Evolutionary conservation across 306 rosid species (phyloP), one percentile per base, ranked within the genome.

Genomic region (Dryas drummondii): DNA sequence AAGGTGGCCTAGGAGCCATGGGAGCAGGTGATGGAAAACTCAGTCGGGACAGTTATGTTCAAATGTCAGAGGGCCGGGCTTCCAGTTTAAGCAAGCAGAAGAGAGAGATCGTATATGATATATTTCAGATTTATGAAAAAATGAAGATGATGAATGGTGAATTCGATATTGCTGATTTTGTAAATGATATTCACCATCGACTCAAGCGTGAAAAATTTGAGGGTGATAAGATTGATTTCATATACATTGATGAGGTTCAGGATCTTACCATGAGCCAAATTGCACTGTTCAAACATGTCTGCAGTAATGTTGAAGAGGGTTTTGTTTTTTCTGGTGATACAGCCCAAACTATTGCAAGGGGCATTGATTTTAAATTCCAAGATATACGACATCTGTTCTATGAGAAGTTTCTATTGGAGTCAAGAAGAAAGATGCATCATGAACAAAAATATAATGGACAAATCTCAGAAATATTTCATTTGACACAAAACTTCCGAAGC

Each of bases 321-420:
- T 91, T 91, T 75, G 92, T 91, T 51, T 91, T 91, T 70, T 86
- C 91, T 7, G 94, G 97, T 13, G 97, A 91, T 70, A 89, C 94
- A 0, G 92, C 97, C 1, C 94, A 91, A 46, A 87, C 94, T 0
- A 89, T 91, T 68, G 89, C 97, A 47, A 89, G 88, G 74, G 97
- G 94, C 22, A 83, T 89, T 70, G 90, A 91, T 79, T 89, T 91
- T 60, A 84, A 92, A 62, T 89, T 91, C 63, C 88, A 91, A 66
- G 94, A 91, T 48, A 91, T 91, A 66, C 72, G 81, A 53, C 63
- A 76, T 57, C 82, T 91, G n/a, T 91, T 89, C 51, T 91, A 89
- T 82, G 80, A 80, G 57, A 86, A 77, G 64, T 87, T 91, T 78
- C 72, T 91, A 15, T 37, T 53, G 47, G 85, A 85, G 80, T 78